Percentiles rank a stretch among this genome's conserved stretches.
phyloP scores from a whole-genome alignment of 2,329 filamentous ascomycete genomes.

The Lecanicillium sp. region DNA sequence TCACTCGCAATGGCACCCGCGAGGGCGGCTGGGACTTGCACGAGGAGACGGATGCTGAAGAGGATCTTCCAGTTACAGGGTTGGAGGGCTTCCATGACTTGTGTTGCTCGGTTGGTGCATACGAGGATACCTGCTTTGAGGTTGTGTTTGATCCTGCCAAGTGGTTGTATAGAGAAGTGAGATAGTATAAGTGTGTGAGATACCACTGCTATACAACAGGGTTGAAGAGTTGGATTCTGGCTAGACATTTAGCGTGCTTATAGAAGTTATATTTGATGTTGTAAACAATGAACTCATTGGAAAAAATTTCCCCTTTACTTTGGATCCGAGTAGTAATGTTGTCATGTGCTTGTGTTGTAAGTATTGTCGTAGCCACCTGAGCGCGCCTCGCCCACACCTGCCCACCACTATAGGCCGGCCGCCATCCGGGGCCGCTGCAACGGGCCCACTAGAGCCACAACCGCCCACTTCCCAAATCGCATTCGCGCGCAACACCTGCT shows the following conservation, averaged over 20 bases:
- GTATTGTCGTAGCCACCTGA: too few relatives aligned
- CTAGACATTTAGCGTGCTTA: too few relatives aligned
- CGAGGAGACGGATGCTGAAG: conserved; percentile 60
- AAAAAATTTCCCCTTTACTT: too few relatives aligned
- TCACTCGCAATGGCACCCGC: conserved; percentile 58
- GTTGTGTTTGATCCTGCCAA: conserved; percentile 50
- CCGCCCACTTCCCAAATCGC: background rate
- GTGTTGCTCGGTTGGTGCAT: conserved; percentile 63
- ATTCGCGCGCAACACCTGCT: background rate
- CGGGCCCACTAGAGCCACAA: too few relatives aligned
- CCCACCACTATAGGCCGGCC: background rate
- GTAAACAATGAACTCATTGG: too few relatives aligned
- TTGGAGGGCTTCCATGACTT: conserved; percentile 66
- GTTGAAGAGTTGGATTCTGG: too few relatives aligned
- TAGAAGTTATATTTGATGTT: too few relatives aligned
- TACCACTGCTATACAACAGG: too few relatives aligned
- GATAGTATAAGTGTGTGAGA: too few relatives aligned
- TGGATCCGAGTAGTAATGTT: too few relatives aligned
- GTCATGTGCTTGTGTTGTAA: too few relatives aligned
- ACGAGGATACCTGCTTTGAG: conserved; percentile 61
- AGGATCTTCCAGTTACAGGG: conserved; percentile 56
- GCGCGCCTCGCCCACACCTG: background rate
- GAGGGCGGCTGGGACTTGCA: conserved; percentile 63
- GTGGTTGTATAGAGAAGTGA: conserved; percentile 43
- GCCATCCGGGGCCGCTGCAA: background rate